Conservation (phyloP, 2,329 filamentous ascomycete genomes). For the Westerdykella ornata region DNA sequence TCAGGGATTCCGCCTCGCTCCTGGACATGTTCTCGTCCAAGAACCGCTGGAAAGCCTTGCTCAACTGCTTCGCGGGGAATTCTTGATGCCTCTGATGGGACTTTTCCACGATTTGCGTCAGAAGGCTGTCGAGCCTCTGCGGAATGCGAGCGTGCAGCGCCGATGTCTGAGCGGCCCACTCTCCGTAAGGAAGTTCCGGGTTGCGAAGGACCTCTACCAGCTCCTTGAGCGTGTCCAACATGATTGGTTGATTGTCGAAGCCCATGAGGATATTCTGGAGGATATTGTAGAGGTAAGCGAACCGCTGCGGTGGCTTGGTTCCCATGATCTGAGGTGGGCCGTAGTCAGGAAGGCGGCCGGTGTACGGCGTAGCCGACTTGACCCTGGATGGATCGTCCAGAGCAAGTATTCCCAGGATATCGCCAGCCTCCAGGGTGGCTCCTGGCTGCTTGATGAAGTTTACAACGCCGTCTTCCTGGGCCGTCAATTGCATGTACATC, state of each 20-base stretch:
- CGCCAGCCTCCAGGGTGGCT: conserved; percentile 93
- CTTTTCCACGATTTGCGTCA: conserved; percentile 80
- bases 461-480: conserved; percentile 90
- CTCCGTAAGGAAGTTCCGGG: conserved; percentile 85
- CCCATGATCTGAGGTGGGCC: conserved; percentile 83
- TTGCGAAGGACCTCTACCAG: conserved; percentile 85
- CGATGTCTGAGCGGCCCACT: conserved; percentile 93
- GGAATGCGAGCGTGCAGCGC: conserved; percentile 97
- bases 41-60: conserved; percentile 81
- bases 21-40: conserved; percentile 74
- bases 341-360: conserved; percentile 80
- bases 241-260: conserved; percentile 96
- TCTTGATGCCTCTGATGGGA: conserved; percentile 70
- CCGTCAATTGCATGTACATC: conserved; percentile 99
- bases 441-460: conserved; percentile 99
- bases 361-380: conserved; percentile 91
- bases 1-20: conserved; percentile 66
- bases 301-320: conserved; percentile 85
- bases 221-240: conserved; percentile 78
- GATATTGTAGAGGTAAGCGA: conserved; percentile 67
- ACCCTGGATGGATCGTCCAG: conserved; percentile 93
- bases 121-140: conserved; percentile 75
- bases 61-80: conserved; percentile 84
- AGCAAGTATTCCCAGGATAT: conserved; percentile 94
- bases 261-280: conserved; percentile 83